Evolutionary conservation across 345 rosid species (phyloP).

Genomic region (Populus simonii): DNA sequence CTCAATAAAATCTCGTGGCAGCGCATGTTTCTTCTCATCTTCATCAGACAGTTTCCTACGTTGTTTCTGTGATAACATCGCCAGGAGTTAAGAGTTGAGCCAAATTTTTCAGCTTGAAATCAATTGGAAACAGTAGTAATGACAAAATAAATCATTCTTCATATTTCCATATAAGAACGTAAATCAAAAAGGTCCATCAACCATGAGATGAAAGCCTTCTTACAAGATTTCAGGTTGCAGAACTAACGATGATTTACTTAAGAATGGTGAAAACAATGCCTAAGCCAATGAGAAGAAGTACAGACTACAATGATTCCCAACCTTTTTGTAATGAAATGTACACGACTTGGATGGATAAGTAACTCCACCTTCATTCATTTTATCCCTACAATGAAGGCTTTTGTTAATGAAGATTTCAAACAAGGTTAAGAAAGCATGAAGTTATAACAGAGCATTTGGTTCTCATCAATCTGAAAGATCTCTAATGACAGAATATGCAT

Average conservation of each 20-base stretch:
- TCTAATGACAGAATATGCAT: not conserved
- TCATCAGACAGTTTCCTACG: slow-evolving; percentile 10
- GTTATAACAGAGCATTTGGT: not conserved
- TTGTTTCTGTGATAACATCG: slow-evolving; percentile 40
- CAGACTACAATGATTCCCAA: slow-evolving; percentile 7
- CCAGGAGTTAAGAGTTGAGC: not conserved
- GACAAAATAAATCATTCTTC: not conserved
- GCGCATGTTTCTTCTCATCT: slow-evolving; percentile 14
- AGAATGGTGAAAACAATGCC: not conserved
- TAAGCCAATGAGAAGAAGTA: not conserved
- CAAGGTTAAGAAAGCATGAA: not conserved
- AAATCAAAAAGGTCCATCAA: not conserved
- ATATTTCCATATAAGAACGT: not conserved
- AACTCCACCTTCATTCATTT: slow-evolving; percentile 21
- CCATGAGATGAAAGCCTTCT: not conserved
- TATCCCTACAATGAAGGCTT: slow-evolving; percentile 22
- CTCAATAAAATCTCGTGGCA: slow-evolving; percentile 50
- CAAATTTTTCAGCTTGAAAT: not conserved
- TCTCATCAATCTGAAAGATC: not conserved
- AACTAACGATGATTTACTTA: not conserved
- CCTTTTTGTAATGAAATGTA: slow-evolving; percentile 35
- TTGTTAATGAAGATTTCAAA: not conserved
- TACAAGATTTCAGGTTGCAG: not conserved
- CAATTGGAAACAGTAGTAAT: not conserved
- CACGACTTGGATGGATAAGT: slow-evolving; percentile 18